phyloP scores from a whole-genome alignment of 2,329 filamentous ascomycete species.

The Pestalotiopsis sp. region DNA sequence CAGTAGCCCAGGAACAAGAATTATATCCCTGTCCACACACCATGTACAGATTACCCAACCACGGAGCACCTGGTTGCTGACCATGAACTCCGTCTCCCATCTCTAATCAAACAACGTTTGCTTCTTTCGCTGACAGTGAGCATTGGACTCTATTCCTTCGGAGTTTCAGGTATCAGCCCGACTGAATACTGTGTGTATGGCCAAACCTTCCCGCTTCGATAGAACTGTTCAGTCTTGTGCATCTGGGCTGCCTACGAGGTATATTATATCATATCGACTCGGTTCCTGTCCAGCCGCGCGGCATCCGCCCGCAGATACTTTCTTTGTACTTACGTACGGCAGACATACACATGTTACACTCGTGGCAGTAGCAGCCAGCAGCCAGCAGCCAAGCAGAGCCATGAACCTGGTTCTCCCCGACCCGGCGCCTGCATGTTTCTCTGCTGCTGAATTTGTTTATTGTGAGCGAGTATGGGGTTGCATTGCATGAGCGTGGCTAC shows the following conservation, averaged over 20 bases:
- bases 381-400: background rate
- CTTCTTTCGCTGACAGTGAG: background rate
- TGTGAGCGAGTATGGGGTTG: background rate
- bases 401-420: background rate
- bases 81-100: background rate
- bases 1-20: background rate
- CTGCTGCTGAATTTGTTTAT: background rate
- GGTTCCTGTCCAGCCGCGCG: background rate
- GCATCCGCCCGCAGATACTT: background rate
- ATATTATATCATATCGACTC: background rate
- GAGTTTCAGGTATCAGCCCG: background rate
- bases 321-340: background rate
- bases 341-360: background rate
- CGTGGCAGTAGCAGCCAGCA: background rate
- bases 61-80: too few relatives aligned
- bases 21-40: background rate
- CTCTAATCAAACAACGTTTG: background rate
- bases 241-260: background rate
- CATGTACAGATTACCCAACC: background rate
- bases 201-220: too few relatives aligned
- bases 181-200: too few relatives aligned
- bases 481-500: conserved; percentile 1
- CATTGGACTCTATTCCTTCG: background rate
- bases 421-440: background rate
- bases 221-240: background rate